Base-by-base conservation (phyloP, 306 rosid species). In the Pterocarpus macrocarpus region DNA sequence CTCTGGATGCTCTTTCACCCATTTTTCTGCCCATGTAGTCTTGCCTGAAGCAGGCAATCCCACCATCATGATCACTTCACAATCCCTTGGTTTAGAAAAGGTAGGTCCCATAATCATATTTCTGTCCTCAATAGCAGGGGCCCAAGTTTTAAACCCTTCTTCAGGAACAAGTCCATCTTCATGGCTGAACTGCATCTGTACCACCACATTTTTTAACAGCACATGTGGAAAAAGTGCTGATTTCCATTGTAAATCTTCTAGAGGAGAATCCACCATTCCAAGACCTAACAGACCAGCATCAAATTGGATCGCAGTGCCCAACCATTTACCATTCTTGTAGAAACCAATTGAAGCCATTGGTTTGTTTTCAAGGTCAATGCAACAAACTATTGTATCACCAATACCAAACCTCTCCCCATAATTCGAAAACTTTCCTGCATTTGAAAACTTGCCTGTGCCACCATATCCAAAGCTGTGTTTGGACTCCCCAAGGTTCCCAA, bases 11-110 rank as follows among this genome's bases (percentile, higher is more conserved):
- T 86, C 83, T 67, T 76, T 85, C 53, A 61, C 81, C 90, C 90
- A 87, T 65, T 81, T 87, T 73, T 86, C 89, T 4, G 93, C 95
- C 93, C 93, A 89, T 2, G 92, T 89, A 79, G 86, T 91, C 79
- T 91, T 91, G 4, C 93, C 93, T 0, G 90, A 89, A 13, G 90
- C 91, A 36, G 91, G 91, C 45, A 89, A 73, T 8, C 90, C 92
- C 76, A 89, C 91, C 89, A 89, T 76, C 91, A 89, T 87, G 45
- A 86, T 86, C 80, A 89, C 76, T 81, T 89, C 95, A 89, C 91
- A 87, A 38, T 78, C 82, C 53, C 76, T 79, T 12, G 57, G 53
- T 14, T 84, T 79, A 72, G 80, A 70, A 64, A 82, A 73, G 2
- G 69, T 0, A 49, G 95, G 90, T 64, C 92, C 92, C 64, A 77